Conservation (phyloP, 768 basidiomycete species). For the Auricularia sp. region DNA sequence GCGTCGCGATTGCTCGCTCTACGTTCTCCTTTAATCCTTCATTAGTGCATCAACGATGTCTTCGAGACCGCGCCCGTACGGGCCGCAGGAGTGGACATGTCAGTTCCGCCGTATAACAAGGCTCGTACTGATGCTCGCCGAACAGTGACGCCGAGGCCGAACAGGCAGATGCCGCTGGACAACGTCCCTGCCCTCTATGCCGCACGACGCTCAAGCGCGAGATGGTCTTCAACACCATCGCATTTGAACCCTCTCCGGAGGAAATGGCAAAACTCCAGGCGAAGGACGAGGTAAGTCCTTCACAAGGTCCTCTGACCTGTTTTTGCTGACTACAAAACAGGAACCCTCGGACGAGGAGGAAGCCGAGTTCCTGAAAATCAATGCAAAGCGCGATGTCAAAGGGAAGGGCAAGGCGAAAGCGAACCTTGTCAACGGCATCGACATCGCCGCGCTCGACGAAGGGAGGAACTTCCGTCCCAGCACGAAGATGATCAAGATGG, state of each 20-base stretch:
- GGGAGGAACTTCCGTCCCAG: conserved; percentile 46
- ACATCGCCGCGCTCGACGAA: conserved; percentile 28
- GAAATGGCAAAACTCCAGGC: conserved; percentile 35
- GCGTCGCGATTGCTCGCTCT: neutral
- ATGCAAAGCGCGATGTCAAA: conserved; percentile 14
- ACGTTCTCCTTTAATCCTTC: neutral
- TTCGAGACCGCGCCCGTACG: conserved; percentile 4
- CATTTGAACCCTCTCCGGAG: conserved; percentile 60
- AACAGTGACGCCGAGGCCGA: conserved; percentile 3
- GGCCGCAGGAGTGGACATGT: too few relatives aligned
- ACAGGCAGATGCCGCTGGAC: neutral
- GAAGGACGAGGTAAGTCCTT: neutral
- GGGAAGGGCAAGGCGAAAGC: conserved; percentile 11
- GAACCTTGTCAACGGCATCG: conserved; percentile 20
- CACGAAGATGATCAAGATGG: conserved; percentile 54
- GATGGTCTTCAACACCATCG: conserved; percentile 47
- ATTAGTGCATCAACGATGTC: conserved; percentile 9
- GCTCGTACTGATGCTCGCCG: neutral
- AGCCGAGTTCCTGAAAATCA: neutral
- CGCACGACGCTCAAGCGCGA: conserved; percentile 51
- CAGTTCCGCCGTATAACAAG: neutral
- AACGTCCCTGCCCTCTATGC: conserved; percentile 46
- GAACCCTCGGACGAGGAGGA: neutral
- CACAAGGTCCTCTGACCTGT: neutral
- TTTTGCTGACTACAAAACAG: neutral